Conservation (phyloP, 2,329 filamentous ascomycete genomes). For the Parastagonospora nodorum region DNA sequence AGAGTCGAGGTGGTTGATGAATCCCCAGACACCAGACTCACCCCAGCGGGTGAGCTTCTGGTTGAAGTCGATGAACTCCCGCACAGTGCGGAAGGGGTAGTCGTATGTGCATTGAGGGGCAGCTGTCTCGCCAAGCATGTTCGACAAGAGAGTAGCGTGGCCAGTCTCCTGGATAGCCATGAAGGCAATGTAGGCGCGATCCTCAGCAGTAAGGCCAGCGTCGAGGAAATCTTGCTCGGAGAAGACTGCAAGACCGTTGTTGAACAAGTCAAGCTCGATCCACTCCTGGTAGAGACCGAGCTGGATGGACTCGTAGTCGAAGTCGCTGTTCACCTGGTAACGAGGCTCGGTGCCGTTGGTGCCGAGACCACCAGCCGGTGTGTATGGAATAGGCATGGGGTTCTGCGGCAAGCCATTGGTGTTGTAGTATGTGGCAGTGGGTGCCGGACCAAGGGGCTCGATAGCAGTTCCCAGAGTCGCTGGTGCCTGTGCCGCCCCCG, state of each 20-base stretch:
- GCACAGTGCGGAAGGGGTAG: constrained; percentile 76
- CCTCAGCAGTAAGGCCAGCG: constrained; percentile 70
- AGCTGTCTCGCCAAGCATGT: constrained; percentile 74
- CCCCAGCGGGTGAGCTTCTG: constrained; percentile 85
- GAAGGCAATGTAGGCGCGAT: constrained; percentile 72
- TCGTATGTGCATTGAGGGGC: constrained; percentile 80
- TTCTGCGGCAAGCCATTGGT: constrained; percentile 70
- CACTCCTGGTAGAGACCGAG: constrained; percentile 81
- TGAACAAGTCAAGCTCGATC: constrained; percentile 84
- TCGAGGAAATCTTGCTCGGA: constrained; percentile 70
- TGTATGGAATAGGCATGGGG: constrained; percentile 73
- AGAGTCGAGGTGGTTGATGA: constrained; percentile 76
- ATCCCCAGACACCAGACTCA: constrained; percentile 80
- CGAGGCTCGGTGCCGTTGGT: constrained; percentile 78
- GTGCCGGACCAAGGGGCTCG: constrained; percentile 60
- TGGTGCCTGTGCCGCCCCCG: constrained; percentile 67
- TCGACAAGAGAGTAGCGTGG: constrained; percentile 76
- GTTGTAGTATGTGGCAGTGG: constrained; percentile 71
- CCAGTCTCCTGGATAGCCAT: constrained; percentile 80
- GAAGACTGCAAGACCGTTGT: constrained; percentile 73
- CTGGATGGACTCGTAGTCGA: constrained; percentile 78
- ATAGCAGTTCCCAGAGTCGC: constrained; percentile 63
- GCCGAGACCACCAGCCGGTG: constrained; percentile 71
- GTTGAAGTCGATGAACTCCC: constrained; percentile 81
- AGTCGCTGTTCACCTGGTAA: constrained; percentile 79